phyloP scores from a whole-genome alignment of 805 yeast genomes.

The Priceomyces fermenticarens region DNA sequence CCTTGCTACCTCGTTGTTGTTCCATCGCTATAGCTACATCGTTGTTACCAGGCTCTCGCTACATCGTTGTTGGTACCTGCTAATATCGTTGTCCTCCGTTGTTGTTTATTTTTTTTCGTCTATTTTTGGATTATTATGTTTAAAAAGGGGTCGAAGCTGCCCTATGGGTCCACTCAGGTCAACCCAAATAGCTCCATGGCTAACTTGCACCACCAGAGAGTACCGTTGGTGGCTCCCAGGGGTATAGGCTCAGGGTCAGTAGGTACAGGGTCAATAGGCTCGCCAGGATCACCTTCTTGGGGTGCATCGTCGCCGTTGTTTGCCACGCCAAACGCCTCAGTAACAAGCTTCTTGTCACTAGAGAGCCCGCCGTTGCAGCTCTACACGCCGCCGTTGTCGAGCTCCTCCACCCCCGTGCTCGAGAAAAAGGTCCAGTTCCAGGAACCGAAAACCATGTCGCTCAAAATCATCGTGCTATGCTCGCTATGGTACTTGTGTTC shows the following conservation, averaged over 20 bases:
- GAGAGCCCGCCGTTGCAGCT: slow-evolving; percentile 14
- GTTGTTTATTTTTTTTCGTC: too few species aligned
- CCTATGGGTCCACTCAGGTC: slow-evolving; percentile 15
- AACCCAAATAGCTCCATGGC: slow-evolving; percentile 38
- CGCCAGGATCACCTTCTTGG: too few species aligned
- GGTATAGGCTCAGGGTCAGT: too few species aligned
- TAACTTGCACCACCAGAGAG: slow-evolving; percentile 24
- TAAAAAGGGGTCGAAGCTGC: too few species aligned
- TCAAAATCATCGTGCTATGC: slow-evolving; percentile 46
- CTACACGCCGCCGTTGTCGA: slow-evolving; percentile 36
- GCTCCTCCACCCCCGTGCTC: slow-evolving; percentile 27
- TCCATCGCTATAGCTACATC: too few species aligned
- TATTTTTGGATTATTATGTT: too few species aligned
- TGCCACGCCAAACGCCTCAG: slow-evolving; percentile 5
- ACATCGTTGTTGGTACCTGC: too few species aligned
- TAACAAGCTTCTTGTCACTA: neutral
- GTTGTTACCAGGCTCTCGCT: too few species aligned
- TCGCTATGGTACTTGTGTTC: slow-evolving; percentile 76
- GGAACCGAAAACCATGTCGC: neutral
- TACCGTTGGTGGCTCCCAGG: slow-evolving; percentile 2
- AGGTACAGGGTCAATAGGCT: slow-evolving; percentile 16
- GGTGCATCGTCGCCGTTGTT: too few species aligned
- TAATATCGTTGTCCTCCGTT: too few species aligned
- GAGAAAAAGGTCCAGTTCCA: slow-evolving; percentile 10
- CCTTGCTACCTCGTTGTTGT: too few species aligned